Percentiles rank a stretch among this genome's conserved stretches.
These are phyloP conservation scores for Botrytis fragariae DNA, from an alignment of 2,329 filamentous ascomycete genomes.

Conservation along the genomic window DNA sequence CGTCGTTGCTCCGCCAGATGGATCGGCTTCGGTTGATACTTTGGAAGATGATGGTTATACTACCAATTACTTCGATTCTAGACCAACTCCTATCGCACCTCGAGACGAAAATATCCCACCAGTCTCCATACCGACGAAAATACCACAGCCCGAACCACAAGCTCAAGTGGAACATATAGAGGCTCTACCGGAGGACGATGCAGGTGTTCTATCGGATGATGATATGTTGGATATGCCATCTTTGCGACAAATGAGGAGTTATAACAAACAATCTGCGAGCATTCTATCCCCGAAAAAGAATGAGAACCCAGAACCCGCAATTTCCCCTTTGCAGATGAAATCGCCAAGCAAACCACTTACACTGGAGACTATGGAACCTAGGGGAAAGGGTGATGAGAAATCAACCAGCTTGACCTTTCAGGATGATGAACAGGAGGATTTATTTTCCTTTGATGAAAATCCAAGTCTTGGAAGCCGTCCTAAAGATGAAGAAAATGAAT, in stretches of 20 bases:
- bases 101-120: conserved; percentile 12
- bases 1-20: conserved; percentile 37
- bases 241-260: conserved; percentile 23
- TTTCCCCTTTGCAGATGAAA: not conserved
- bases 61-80: conserved; percentile 12
- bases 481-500: conserved; percentile 20
- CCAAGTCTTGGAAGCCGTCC: conserved; percentile 18
- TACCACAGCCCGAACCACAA: not conserved
- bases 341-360: conserved; percentile 20
- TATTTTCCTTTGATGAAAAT: conserved; percentile 36
- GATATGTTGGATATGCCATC: conserved; percentile 34
- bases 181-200: conserved; percentile 3
- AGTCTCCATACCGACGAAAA: not conserved
- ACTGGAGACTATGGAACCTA: conserved; percentile 9
- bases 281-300: conserved; percentile 11
- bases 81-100: not conserved
- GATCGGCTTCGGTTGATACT: conserved; percentile 34
- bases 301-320: conserved; percentile 5
- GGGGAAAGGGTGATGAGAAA: conserved; percentile 18
- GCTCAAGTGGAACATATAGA: conserved; percentile 1
- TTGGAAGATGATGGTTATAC: conserved; percentile 8
- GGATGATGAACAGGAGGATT: conserved; percentile 31
- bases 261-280: conserved; percentile 22
- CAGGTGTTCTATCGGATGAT: conserved; percentile 26
- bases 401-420: conserved; percentile 19